phyloP scores from a whole-genome alignment of 148 eudicot species.

The Dianthus caryophyllus region DNA sequence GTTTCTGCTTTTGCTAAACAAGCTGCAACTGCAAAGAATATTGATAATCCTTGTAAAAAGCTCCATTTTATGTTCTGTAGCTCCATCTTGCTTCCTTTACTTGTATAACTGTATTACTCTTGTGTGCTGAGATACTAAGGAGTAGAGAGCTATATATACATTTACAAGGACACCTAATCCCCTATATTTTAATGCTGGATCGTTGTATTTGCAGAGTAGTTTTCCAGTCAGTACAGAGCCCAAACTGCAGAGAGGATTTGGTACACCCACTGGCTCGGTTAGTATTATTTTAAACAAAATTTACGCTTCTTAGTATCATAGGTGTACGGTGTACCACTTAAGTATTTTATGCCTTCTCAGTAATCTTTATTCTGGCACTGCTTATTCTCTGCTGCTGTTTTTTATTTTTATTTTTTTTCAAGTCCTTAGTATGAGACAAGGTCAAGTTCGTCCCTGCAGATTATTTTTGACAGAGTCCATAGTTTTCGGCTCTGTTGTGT shows the following conservation, averaged over 20 bases:
- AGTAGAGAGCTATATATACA: constrained; percentile 19
- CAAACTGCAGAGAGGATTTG: constrained; percentile 34
- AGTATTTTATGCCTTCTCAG: background rate
- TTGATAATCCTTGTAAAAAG: constrained; percentile 31
- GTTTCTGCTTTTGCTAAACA: constrained; percentile 47
- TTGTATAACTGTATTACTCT: constrained; percentile 13
- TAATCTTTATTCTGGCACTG: background rate
- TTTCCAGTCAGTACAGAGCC: constrained; percentile 24
- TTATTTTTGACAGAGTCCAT: background rate
- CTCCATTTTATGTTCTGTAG: constrained; percentile 13
- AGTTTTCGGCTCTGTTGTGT: background rate
- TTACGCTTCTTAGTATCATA: constrained; percentile 11
- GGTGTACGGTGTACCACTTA: background rate
- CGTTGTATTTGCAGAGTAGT: constrained; percentile 31
- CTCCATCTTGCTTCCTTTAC: constrained; percentile 34
- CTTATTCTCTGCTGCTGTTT: background rate
- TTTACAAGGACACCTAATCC: constrained; percentile 7
- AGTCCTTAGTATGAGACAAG: background rate
- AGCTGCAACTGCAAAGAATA: constrained; percentile 30
- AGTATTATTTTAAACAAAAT: background rate
- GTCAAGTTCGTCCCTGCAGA: background rate
- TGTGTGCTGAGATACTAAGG: constrained; percentile 12
- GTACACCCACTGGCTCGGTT: constrained; percentile 41
- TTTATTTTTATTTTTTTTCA: too few species aligned
- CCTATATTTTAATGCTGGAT: constrained; percentile 1